Base-by-base conservation (phyloP, 2,329 filamentous ascomycete species). In the Fusarium irregulare region DNA sequence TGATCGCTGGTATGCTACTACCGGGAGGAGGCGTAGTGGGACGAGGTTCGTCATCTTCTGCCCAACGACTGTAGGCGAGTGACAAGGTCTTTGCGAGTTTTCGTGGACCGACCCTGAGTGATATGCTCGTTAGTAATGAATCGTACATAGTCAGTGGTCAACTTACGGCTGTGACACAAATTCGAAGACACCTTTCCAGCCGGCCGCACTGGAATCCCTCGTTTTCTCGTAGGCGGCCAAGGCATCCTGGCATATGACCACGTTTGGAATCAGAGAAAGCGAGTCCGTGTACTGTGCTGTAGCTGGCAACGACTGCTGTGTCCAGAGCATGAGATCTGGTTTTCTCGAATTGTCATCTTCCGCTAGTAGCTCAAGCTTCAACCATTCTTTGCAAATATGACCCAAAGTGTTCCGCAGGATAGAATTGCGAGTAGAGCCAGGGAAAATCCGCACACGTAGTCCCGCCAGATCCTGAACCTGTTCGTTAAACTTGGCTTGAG, bases 121-220 rank as follows among this genome's bases (percentile, higher is more conserved):
- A 11, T 2, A 25, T 10, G 2, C 6, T 51, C 21, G 13, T 32
- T 25, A 51, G n/a, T 20, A 2, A 13, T 7, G 8, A 8, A 32
- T 14, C 8, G 4, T 23, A 20, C 4, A 28, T 4, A 11, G 18
- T 13, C 16, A 14, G 23, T 16, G 21, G 30, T 34, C 4, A n/a
- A 44, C 56, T 34, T 34, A 58, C 56, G 56, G 56, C 16, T 59
- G 56, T 6, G 45, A 44, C 10, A 59, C 18, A 23, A 59, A 59
- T 20, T 59, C 56, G 11, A 59, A 59, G 2, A 59, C 34, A 14
- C 56, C 56, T 27, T 13, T 11, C 56, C 56, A 34, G 3, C n/a
- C 25, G 9, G 14, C 37, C 16, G 20, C 12, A 16, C 12, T 4
- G 21, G 4, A 21, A 21, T 21, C 21, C 4, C 4, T 51, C 3